A percentile compares a stretch with the other conserved stretches of the same genome.
phyloP scores from a whole-genome alignment of 2,329 filamentous ascomycete species.

The Epichloe amarillans region DNA sequence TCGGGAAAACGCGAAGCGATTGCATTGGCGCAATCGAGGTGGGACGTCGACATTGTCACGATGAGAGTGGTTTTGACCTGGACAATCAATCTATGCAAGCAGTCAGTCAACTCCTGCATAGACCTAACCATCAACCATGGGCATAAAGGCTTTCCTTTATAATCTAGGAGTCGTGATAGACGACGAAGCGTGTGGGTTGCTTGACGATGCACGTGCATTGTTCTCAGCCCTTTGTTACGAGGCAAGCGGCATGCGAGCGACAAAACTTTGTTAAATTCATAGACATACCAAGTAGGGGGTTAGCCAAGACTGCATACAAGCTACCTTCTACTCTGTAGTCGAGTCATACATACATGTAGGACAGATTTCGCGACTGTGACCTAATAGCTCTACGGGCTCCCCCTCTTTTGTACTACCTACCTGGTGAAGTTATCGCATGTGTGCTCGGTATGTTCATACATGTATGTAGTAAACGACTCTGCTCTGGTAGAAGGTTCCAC shows the following conservation, averaged over 20 bases:
- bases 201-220: background rate
- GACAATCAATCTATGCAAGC: background rate
- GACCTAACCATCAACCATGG: background rate
- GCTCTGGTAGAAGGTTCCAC: conserved; percentile 5
- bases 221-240: background rate
- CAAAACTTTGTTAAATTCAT: background rate
- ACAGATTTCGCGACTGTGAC: no score
- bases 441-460: background rate
- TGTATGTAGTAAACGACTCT: background rate
- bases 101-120: background rate
- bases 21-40: no score
- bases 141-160: background rate
- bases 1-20: no score
- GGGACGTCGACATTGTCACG: background rate
- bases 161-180: background rate
- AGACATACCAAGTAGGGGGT: background rate
- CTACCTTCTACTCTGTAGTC: no score
- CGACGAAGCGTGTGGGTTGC: background rate
- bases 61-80: background rate
- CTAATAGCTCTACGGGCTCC: no score
- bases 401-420: no score
- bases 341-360: no score
- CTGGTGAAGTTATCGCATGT: no score
- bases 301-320: background rate
- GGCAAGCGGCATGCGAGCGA: background rate